phyloP scores from a whole-genome alignment of 2,329 filamentous ascomycete genomes.

The Hyphodiscus sp. region DNA sequence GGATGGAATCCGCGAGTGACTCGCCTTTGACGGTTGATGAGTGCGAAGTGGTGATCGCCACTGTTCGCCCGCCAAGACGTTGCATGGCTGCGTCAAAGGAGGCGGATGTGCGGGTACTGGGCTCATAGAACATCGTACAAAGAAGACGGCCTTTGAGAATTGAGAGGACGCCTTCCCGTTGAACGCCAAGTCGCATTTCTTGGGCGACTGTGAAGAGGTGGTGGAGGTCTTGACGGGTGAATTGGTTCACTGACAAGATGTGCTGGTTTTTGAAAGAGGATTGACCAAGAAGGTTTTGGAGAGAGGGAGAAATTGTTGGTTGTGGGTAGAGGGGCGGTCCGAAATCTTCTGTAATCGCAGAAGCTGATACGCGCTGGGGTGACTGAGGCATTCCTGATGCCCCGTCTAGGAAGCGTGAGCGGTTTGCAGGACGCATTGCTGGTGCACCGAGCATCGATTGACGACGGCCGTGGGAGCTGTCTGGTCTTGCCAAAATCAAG shows the following conservation, averaged over 20 bases:
- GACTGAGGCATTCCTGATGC: slow-evolving; percentile 28
- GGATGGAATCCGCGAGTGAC: slow-evolving; percentile 84
- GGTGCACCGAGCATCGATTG: slow-evolving; percentile 30
- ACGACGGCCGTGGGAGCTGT: slow-evolving; percentile 31
- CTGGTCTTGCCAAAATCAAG: slow-evolving; percentile 26
- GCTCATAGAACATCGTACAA: slow-evolving; percentile 95
- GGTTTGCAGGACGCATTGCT: slow-evolving; percentile 30
- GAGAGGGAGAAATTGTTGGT: slow-evolving; percentile 48
- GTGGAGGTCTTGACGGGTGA: slow-evolving; percentile 81
- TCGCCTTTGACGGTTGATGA: slow-evolving; percentile 95
- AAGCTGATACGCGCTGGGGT: slow-evolving; percentile 21
- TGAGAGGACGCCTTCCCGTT: slow-evolving; percentile 83
- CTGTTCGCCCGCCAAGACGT: slow-evolving; percentile 81
- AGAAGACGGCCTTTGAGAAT: slow-evolving; percentile 81
- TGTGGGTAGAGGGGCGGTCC: slow-evolving; percentile 41
- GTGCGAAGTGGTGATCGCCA: slow-evolving; percentile 73
- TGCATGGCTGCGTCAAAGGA: slow-evolving; percentile 99
- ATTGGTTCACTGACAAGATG: slow-evolving; percentile 87
- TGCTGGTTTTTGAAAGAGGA: slow-evolving; percentile 87
- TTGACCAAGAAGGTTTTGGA: slow-evolving; percentile 67
- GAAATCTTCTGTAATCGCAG: slow-evolving; percentile 38
- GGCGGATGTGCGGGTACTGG: slow-evolving; percentile 87
- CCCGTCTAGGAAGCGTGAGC: slow-evolving; percentile 32
- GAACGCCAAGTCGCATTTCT: slow-evolving; percentile 93
- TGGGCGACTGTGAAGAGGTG: slow-evolving; percentile 93